Base-by-base conservation (phyloP, 2,329 filamentous ascomycete genomes). In the Stromatinia cepivora region DNA sequence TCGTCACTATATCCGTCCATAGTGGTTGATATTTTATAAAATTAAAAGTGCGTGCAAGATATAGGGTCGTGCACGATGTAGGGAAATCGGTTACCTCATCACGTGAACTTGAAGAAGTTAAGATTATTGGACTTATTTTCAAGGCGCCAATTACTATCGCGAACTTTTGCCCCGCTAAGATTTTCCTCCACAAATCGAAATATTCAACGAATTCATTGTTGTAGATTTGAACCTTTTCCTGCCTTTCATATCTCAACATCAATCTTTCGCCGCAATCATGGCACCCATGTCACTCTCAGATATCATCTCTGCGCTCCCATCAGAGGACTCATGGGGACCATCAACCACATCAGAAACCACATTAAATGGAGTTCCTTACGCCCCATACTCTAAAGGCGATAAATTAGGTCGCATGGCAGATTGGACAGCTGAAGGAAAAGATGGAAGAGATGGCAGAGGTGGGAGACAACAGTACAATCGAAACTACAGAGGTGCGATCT, bases 391-490 rank as follows among this genome's bases (percentile, higher is more conserved):
- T 75, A 99, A 99, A 83, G 93, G 93, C 80, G 95, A 99, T 85
- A 98, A 97, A 87, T 86, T 99, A 71, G 95, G 95, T 79, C 94
- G 95, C 81, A 98, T 99, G 94, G 95, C 95, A 71, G 95, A 99
- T 85, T 99, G 95, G 95, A 97, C 94, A 25, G 79, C 89, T 61
- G 95, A 97, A 79, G 89, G 92, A 80, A 97, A 97, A 83, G 92
- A 95, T 75, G 84, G 86, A 71, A 85, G 93, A 78, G 87, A 90
- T 76, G 83, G 85, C 63, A 85, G 88, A 71, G 91, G 91, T 75
- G 92, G 93, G 72, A 86, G 94, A 79, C 89, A 92, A 81, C 92
- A 95, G 79, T 98, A 97, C 82, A 93, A 94, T 81, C 87, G 94
- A 76, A 95, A 94, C 81, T 97, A 91, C 82, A 90, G 95, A 88